Conservation (phyloP, 495 filamentous ascomycete species). For the Penicillium canescens region DNA sequence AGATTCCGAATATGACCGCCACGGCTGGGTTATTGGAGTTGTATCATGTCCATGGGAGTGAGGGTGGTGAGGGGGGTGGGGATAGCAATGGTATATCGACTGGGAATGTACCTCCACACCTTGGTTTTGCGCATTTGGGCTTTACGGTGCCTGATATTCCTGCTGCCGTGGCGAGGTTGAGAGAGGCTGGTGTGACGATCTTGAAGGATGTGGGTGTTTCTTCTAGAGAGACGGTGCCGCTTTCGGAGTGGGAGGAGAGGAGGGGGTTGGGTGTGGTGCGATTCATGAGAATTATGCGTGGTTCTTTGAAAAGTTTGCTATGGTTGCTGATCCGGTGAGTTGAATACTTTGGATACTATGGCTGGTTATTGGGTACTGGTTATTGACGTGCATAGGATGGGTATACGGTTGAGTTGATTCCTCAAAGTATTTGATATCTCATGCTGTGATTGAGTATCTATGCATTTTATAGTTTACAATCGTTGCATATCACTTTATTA, state of each 20-base stretch:
- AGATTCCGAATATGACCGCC: slow-evolving; percentile 26
- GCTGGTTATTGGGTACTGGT: background rate
- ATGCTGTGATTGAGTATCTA: background rate
- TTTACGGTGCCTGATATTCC: slow-evolving; percentile 39
- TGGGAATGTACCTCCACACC: slow-evolving; percentile 32
- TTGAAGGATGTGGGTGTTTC: slow-evolving; percentile 39
- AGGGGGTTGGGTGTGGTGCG: slow-evolving; percentile 31
- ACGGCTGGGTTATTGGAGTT: slow-evolving; percentile 38
- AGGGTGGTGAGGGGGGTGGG: slow-evolving; percentile 2
- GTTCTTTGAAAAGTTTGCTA: slow-evolving; percentile 41
- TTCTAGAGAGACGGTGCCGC: slow-evolving; percentile 29
- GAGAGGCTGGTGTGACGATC: slow-evolving; percentile 28
- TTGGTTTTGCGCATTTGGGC: slow-evolving; percentile 43
- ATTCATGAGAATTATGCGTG: slow-evolving; percentile 36
- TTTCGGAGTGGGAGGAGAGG: slow-evolving; percentile 38
- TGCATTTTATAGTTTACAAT: background rate
- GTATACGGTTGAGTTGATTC: slow-evolving; percentile 30
- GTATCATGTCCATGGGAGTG: slow-evolving; percentile 35
- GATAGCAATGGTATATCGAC: slow-evolving; percentile 10
- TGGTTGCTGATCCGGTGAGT: slow-evolving; percentile 43
- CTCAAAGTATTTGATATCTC: slow-evolving; percentile 16
- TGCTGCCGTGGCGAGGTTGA: slow-evolving; percentile 32
- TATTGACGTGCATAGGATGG: slow-evolving; percentile 19
- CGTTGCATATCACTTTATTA: too few species aligned
- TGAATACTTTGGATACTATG: background rate